Conservation (phyloP, 768 basidiomycete genomes). For the Lyophyllum semitale region DNA sequence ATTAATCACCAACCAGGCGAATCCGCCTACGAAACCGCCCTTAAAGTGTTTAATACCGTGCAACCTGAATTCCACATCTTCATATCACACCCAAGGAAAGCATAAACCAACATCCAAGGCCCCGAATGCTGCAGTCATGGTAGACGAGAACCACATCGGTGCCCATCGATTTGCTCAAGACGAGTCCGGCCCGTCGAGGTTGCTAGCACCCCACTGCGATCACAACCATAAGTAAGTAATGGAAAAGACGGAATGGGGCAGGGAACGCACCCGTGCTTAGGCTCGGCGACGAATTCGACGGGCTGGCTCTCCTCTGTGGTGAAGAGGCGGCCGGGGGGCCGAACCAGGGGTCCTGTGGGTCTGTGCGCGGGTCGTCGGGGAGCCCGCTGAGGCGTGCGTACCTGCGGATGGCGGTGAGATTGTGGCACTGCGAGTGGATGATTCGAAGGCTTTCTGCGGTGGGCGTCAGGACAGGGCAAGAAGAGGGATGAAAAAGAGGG, state of each 20-base stretch:
- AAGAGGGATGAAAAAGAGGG: not conserved
- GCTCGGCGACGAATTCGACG: slow-evolving; percentile 80
- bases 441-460: slow-evolving; percentile 88
- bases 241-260: slow-evolving; percentile 1
- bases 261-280: slow-evolving; percentile 75
- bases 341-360: slow-evolving; percentile 98
- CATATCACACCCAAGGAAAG: too few species aligned
- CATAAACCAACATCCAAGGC: not conserved
- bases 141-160: slow-evolving; percentile 67
- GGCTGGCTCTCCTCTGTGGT: slow-evolving; percentile 82
- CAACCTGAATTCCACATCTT: too few species aligned
- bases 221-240: not conserved
- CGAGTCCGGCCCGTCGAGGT: slow-evolving; percentile 92
- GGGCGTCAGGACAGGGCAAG: not conserved
- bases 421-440: slow-evolving; percentile 87
- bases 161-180: slow-evolving; percentile 64
- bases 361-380: slow-evolving; percentile 93
- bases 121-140: slow-evolving; percentile 55
- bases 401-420: slow-evolving; percentile 93
- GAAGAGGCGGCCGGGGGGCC: slow-evolving; percentile 94
- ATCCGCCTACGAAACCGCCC: too few species aligned
- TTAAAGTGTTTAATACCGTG: too few species aligned
- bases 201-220: slow-evolving; percentile 94
- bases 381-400: slow-evolving; percentile 95
- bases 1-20: too few species aligned